Evolutionary conservation across 2,329 filamentous ascomycete genomes (phyloP).

Genomic region (Diaporthe ilicicola): DNA sequence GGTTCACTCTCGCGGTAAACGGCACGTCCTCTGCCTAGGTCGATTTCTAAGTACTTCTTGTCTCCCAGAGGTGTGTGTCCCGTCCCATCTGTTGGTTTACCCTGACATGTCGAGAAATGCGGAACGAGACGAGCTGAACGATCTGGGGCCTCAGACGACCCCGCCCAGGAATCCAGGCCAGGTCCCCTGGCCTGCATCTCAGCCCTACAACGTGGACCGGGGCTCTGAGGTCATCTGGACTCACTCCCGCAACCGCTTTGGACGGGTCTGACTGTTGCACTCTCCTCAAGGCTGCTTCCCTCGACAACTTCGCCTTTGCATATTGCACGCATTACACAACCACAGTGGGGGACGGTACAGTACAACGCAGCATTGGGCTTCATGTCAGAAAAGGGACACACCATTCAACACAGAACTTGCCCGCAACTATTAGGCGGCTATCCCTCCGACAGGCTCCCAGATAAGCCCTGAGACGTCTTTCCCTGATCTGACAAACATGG

Average conservation of each 20-base stretch:
- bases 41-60: background rate
- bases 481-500: conserved; percentile 31
- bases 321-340: background rate
- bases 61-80: background rate
- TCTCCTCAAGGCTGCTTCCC: background rate
- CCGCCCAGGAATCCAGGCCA: background rate
- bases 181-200: conserved; percentile 19
- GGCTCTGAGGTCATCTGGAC: conserved; percentile 21
- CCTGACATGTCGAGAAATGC: background rate
- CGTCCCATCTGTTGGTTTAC: background rate
- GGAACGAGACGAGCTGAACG: background rate
- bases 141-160: background rate
- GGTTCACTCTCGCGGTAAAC: background rate
- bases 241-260: background rate
- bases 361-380: background rate
- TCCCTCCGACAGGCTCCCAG: background rate
- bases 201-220: conserved; percentile 24
- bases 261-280: background rate
- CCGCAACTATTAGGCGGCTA: background rate
- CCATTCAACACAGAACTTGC: background rate
- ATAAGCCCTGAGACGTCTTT: background rate
- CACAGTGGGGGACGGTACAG: background rate
- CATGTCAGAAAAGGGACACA: background rate
- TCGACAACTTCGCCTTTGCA: background rate
- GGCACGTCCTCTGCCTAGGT: background rate